Evolutionary conservation across 495 filamentous ascomycete genomes (phyloP), one percentile per base, ranked within the genome.

Genomic region (Diplogelasinospora grovesii): DNA sequence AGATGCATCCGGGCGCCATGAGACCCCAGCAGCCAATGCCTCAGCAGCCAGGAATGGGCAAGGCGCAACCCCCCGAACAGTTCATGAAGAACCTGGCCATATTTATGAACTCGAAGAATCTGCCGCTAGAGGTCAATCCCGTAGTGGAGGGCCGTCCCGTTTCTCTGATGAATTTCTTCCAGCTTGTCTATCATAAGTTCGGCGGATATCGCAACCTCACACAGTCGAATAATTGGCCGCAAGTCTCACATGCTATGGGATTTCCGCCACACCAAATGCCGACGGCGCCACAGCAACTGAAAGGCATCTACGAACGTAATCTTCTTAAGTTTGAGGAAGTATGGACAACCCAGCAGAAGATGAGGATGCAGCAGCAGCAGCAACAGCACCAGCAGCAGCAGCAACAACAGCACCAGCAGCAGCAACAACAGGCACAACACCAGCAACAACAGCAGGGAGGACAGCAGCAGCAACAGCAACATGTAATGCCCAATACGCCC

Each of bases 121-220:
- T 81, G 14, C 81, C 78, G 0, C 69, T 96, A 22, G 82, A 90
- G 23, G 61, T 63, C 3, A 81, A 79, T 43, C 88, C 89, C 0
- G 59, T 71, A 8, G 75, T 94, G 31, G 76, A 75, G 21, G 82
- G 82, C 30, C 81, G 85, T 19, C 71, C 69, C 0, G 67, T 96
- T 26, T 77, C 81, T 48, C 60, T 93, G 25, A 71, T 83, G 35
- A 77, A 81, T 32, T 72, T 98, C 6, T 96, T 86, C 64, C 74
- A 75, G 27, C 66, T 71, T 1, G 84, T 95, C 5, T 74, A 81
- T 56, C 83, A 81, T 47, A 73, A 83, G 54, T 55, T 53, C 18
- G 83, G 83, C 13, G 92, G 92, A 2, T 94, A 82, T 25, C 82
- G 79, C 57, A 82, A 75, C 46, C 72, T 94, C 5, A 79, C 75